A percentile compares a stretch with the other conserved stretches of the same genome.
Evolutionary conservation across 768 basidiomycete species (phyloP).

Genomic region (Crucibulum laeve): DNA sequence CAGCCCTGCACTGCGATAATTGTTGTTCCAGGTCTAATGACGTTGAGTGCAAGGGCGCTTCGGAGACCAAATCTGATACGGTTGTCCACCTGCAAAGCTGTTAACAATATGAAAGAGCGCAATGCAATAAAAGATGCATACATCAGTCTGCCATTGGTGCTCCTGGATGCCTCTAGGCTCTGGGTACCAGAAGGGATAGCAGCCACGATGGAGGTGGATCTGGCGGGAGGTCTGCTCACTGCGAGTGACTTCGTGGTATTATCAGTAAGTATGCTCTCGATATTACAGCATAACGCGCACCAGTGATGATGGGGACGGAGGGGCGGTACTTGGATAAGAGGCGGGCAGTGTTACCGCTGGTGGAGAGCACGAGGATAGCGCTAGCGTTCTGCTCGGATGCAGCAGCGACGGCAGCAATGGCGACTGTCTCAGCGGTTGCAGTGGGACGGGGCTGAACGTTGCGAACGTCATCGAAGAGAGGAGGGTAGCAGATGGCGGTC

Average conservation of each 20-base stretch:
- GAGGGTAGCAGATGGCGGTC: constrained; percentile 91
- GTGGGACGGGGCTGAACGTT: constrained; percentile 82
- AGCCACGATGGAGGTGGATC: constrained; percentile 93
- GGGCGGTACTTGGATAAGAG: constrained; percentile 97
- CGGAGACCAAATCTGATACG: constrained; percentile 86
- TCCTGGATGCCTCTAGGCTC: constrained; percentile 87
- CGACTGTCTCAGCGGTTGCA: constrained; percentile 92
- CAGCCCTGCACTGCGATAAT: constrained; percentile 98
- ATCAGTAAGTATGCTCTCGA: neutral
- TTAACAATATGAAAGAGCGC: constrained; percentile 7
- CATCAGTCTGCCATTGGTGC: constrained; percentile 97
- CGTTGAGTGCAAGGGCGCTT: constrained; percentile 75
- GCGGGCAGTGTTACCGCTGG: constrained; percentile 94
- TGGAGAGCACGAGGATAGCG: constrained; percentile 94
- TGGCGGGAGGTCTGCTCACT: constrained; percentile 95
- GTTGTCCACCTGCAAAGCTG: constrained; percentile 70
- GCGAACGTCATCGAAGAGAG: constrained; percentile 87
- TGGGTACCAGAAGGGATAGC: constrained; percentile 95
- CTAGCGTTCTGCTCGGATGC: constrained; percentile 92
- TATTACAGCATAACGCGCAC: constrained; percentile 34
- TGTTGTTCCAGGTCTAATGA: constrained; percentile 85
- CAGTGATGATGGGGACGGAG: constrained; percentile 88
- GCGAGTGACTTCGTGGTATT: constrained; percentile 70
- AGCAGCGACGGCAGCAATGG: constrained; percentile 93
- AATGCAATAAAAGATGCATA: constrained; percentile 30